These are phyloP conservation scores for Plasmodium yoelii DNA, from an alignment of 169 alveolate genomes.

Conservation along the genomic window DNA sequence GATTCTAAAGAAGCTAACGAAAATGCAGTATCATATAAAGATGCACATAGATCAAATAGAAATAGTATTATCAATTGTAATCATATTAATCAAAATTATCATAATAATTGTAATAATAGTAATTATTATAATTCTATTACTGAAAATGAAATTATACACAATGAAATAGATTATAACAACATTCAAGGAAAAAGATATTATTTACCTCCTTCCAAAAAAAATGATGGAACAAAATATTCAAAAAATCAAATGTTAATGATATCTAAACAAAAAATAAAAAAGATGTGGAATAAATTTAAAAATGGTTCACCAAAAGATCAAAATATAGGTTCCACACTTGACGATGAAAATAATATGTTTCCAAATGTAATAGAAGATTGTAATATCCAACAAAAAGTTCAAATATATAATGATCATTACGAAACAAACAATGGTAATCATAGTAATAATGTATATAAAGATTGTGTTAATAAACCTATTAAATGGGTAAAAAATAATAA, in stretches of 20 bases:
- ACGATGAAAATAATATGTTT: constrained; percentile 16
- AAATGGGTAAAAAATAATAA: constrained; percentile 12
- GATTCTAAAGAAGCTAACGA: constrained; percentile 6
- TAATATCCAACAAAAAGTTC: constrained; percentile 8
- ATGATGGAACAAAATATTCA: constrained; percentile 20
- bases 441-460: constrained; percentile 1
- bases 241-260: constrained; percentile 43
- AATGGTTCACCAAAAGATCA: constrained; percentile 36
- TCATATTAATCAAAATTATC: background rate
- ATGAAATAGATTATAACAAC: constrained; percentile 23
- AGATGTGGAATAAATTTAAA: constrained; percentile 68
- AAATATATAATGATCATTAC: background rate
- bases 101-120: background rate
- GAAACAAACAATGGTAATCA: background rate
- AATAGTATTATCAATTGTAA: background rate
- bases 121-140: background rate
- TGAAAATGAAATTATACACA: background rate
- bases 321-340: constrained; percentile 13
- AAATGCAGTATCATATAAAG: constrained; percentile 5
- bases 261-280: constrained; percentile 64
- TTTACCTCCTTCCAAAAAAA: constrained; percentile 17
- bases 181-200: constrained; percentile 35
- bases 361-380: constrained; percentile 5
- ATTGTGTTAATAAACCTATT: constrained; percentile 20
- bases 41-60: constrained; percentile 7